Base-by-base conservation (phyloP, 2,329 filamentous ascomycete genomes). In the Calycina herbarum region DNA sequence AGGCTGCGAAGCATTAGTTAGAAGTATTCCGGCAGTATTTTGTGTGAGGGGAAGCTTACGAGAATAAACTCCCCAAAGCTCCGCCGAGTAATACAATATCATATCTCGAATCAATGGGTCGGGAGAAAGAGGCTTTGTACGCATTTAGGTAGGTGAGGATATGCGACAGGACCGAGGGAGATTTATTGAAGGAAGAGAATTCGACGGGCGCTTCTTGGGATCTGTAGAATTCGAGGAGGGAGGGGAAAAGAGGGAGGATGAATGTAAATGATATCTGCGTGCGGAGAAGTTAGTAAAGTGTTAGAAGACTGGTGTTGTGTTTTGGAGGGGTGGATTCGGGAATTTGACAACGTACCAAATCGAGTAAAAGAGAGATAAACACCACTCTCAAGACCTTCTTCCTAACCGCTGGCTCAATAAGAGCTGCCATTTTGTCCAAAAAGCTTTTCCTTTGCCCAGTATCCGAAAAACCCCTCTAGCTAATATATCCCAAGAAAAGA, bases 221-320 rank as follows among this genome's bases (percentile, higher is more conserved):
- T 79, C 93, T 92, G 82, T 98, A 99, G 85, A 97, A 98, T 74
- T 96, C 91, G 78, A 98, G 90, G 57, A 99, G 89, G 66, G 93
- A 94, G 7, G 94, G 95, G 77, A 98, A 99, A 42, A 99, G 87
- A 0, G 95, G 95, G 8, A 99, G 89, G 76, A 98, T 98, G 77
- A 99, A 97, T 35, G 95, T 99, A 78, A 99, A 99, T 64, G 94
- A 97, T 74, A 98, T 92, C 94, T 97, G n/a, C 57, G 20, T 27
- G 31, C 2, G 29, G 29, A 59, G 5, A 24, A 27, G 57, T 66
- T 57, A 60, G 35, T 8, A 6, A 20, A 7, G 38, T 17, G 7
- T 13, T 27, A 31, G 2, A 31, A 17, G 2, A 11, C 17, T 20
- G 2, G 20, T 57, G n/a, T 38, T 40, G 33, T 24, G 3, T 45